These are phyloP conservation scores for Fremontodendron californicum DNA, from an alignment of 345 rosid genomes.

Conservation along the genomic window DNA sequence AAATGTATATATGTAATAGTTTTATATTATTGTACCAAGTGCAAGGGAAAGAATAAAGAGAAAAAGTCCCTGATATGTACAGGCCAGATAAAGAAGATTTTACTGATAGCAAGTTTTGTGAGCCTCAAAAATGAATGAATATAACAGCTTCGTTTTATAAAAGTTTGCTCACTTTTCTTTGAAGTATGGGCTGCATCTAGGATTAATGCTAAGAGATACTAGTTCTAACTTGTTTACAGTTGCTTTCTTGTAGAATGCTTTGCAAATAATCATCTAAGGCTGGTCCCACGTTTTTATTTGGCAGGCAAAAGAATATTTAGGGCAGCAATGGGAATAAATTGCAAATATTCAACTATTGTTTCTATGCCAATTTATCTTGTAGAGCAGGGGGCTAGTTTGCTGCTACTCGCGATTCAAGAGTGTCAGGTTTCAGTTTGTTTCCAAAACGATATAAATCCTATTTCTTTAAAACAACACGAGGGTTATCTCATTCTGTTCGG, in stretches of 20 bases:
- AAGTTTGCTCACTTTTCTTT: not conserved
- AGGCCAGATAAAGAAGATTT: not conserved
- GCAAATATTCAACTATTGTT: not conserved
- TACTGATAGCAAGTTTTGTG: not conserved
- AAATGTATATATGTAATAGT: not conserved
- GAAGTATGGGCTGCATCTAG: not conserved
- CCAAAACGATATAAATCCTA: not conserved
- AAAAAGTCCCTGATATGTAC: not conserved
- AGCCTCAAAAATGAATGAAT: not conserved
- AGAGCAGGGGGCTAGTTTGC: not conserved
- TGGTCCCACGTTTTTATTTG: constrained; percentile 18
- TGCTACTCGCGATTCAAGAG: not conserved
- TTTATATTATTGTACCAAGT: not conserved
- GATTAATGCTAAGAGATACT: not conserved
- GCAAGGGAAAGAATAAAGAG: not conserved
- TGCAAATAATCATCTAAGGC: constrained; percentile 12
- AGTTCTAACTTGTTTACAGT: not conserved
- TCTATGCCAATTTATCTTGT: not conserved
- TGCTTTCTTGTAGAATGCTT: not conserved
- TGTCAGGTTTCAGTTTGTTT: not conserved
- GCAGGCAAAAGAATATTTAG: constrained; percentile 40
- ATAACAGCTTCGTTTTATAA: not conserved
- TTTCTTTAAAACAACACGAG: not conserved
- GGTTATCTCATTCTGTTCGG: not conserved
- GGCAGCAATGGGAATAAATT: not conserved